Evolutionary conservation across 371 early-diverging fungal species (phyloP), one percentile per base, ranked within the genome.

Genomic region (Capniomyces stellatus): DNA sequence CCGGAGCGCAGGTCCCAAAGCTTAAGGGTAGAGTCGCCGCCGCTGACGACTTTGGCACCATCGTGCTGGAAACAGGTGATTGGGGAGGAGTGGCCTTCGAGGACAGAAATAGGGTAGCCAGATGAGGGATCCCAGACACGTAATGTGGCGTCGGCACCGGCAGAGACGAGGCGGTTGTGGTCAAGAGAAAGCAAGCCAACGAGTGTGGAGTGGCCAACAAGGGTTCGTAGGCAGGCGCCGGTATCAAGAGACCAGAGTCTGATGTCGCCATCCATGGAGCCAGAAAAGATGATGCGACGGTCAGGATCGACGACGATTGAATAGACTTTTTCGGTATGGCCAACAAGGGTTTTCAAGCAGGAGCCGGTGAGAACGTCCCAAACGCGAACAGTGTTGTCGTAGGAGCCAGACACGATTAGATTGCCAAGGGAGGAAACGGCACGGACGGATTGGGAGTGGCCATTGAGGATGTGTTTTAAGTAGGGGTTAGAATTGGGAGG

Each of bases 51-150:
- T 54, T 89, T 89, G 49, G 76, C 69, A 2, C 73, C 77, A 58
- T 96, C 93, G 61, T 89, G 87, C 60, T 92, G 91, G 69, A 96
- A 88, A 52, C 92, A 92, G 0, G 94, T 96, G 48, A 96, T 92
- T 21, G 96, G 89, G 63, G 67, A 52, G 54, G 67, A 50, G 54
- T 56, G 51, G 15, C 52, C 47, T 43, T 55, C 56, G 57, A 58
- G 56, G 56, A 62, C 55, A 2, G 62, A 54, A 1, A 63, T 60
- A 21, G 54, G 63, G 25, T 31, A 49, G 29, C 29, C 3, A 10
- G 22, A 4, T 10, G 0, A 8, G 24, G 24, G 1, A 49, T 78
- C 76, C 99, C 99, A 99, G 21, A 98, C 80, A 1, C 93, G 78
- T n/a, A 94, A 76, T 6, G 87, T 82, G 13, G 85, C 72, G 60